Evolutionary conservation across 306 rosid genomes (phyloP), one percentile per base, ranked within the genome.

Genomic region (Leucaena leucocephala): DNA sequence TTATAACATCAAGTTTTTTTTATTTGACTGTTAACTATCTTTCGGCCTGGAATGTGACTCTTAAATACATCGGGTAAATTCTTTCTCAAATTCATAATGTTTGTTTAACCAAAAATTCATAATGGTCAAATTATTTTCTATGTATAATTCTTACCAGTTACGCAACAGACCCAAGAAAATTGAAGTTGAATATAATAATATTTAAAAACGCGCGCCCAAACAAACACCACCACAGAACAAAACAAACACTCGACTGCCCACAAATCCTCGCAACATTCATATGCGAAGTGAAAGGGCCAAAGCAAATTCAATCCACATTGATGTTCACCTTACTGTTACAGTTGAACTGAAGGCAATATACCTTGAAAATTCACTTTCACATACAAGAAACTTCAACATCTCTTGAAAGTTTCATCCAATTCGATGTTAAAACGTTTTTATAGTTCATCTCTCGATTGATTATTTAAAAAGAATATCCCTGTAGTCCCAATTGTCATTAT

Each of bases 401-500:
- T 36, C 46, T 16, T 16, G 3, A 50, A 35, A 34, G 40, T 16
- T 71, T n/a, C 35, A 4, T n/a, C 44, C 66, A 14, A 21, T 38
- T 72, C 49, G 38, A 54, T 52, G 50, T 50, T 39, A 54, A 6
- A 38, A 10, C 42, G 35, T 50, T 72, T 50, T 50, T 17, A 71
- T 4, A 35, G 45, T 44, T 11, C 44, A 33, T 34, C 33, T 76
- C 39, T 68, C 27, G 14, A 62, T 43, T 62, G 52, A 33, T 16
- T 22, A 38, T 7, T n/a, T 52, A 2, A n/a, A 73, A 38, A 39
- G 6, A 44, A 68, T 33, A 68, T 42, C 33, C 52, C 14, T 61
- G 19, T 34, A 11, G 21, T 68, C 48, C 46, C 62, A 68, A 74
- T 71, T 10, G 43, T 52, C 50, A 46, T 78, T 46, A 75, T 70